Base-by-base conservation (phyloP, 345 rosid genomes). In the Syzygium aqueum region DNA sequence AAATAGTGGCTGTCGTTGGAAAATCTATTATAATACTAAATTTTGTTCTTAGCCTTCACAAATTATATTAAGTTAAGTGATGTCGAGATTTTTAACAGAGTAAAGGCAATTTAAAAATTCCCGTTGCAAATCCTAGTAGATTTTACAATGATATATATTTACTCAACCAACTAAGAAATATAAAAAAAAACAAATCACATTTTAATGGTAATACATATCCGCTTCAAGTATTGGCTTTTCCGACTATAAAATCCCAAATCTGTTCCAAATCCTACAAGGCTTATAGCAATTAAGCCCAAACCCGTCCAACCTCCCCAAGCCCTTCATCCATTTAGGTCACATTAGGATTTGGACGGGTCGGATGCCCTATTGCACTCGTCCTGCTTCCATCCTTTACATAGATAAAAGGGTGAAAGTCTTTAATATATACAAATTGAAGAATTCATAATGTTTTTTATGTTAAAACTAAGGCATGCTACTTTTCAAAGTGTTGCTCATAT, bases 21-120 rank as follows among this genome's bases (percentile, higher is more conserved):
- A 57, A 5, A 25, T 54, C 59, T 54, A 8, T 54, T 22, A 54
- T 3, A 54, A 54, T 22, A 54, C 12, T 0, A 22, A 0, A n/a
- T 57, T 57, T 13, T n/a, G 3, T 57, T 57, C 65, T 57, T 57
- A 11, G 7, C 0, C 0, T 25, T 57, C 7, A 57, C 3, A 11
- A 1, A 11, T 25, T 57, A 57, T 57, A 10, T 23, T 4, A 57
- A 57, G n/a, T 57, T 57, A 0, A 57, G 0, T 57, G 28, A 3
- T 23, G 0, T 57, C 2, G 0, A 23, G 0, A 57, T 57, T 57
- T 57, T 57, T 25, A 25, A 11, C 2, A 57, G 0, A 54, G 2
- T 54, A 54, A 25, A 25, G 28, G 28, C 1, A 57, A 25, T 25
- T 25, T 0, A 25, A 57, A 57, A 57, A 0, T 57, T 57, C 63